These are phyloP conservation scores for Globisporangium lucens DNA, from an alignment of 352 stramenopile genomes.

Conservation along the genomic window DNA sequence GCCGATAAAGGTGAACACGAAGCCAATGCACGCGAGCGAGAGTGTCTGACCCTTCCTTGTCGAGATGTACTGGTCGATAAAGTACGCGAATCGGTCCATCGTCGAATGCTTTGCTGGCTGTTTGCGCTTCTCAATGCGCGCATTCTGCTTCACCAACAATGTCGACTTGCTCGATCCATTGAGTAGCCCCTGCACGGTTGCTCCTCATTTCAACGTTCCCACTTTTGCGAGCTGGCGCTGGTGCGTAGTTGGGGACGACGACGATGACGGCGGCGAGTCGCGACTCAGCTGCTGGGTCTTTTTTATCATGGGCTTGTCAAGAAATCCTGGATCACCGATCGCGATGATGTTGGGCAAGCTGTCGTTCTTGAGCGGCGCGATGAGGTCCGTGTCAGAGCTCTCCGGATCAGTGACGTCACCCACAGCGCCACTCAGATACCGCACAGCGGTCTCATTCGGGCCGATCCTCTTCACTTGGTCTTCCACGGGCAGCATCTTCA, in stretches of 20 bases:
- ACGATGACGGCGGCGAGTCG: background rate
- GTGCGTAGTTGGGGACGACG: background rate
- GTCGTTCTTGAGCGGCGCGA: conserved; percentile 17
- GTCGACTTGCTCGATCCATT: conserved; percentile 7
- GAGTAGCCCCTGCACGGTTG: conserved; percentile 3
- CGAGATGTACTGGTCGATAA: conserved; percentile 64
- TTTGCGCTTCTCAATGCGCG: conserved; percentile 17
- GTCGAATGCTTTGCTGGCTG: conserved; percentile 27
- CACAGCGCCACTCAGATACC: conserved; percentile 2
- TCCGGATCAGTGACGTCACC: conserved; percentile 4
- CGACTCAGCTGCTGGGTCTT: conserved; percentile 7
- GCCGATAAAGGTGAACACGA: conserved; percentile 41
- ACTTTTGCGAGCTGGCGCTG: background rate
- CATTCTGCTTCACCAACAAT: conserved; percentile 16
- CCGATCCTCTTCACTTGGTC: conserved; percentile 6
- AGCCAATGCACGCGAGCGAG: conserved; percentile 36
- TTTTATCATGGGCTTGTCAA: conserved; percentile 9
- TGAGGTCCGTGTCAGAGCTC: background rate
- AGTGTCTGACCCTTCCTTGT: conserved; percentile 52
- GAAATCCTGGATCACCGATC: conserved; percentile 14
- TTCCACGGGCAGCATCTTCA: conserved; percentile 21
- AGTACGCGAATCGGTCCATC: conserved; percentile 44
- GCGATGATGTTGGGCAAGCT: conserved; percentile 11
- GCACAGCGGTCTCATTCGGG: conserved; percentile 6
- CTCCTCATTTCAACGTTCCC: conserved; percentile 5